Conservation (phyloP, 1,284 basidiomycete species). For the Boletus hoseneyae region DNA sequence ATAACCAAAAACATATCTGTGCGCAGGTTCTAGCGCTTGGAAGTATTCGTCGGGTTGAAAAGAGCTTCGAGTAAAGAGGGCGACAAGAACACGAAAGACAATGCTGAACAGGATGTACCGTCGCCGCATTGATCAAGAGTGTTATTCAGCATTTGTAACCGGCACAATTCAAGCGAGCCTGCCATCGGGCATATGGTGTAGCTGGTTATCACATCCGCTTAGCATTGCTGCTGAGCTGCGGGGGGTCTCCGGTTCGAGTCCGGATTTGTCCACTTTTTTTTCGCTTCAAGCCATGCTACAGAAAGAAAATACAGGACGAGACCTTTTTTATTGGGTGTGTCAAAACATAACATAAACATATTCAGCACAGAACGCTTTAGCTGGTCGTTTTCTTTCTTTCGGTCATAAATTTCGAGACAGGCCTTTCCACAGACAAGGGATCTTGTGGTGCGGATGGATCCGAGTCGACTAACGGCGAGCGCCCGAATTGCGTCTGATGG, state of each 20-base stretch:
- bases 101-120: conserved; percentile 35
- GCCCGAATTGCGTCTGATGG: conserved; percentile 25
- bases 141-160: not conserved
- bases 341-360: not conserved
- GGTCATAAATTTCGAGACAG: conserved; percentile 39
- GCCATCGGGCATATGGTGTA: conserved; percentile 38
- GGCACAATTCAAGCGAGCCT: not conserved
- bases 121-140: too few species aligned
- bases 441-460: conserved; percentile 23
- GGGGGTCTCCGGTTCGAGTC: conserved; percentile 43
- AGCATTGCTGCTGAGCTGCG: conserved; percentile 19
- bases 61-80: conserved; percentile 76
- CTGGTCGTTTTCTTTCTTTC: conserved; percentile 4
- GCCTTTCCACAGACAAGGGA: conserved; percentile 35
- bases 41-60: conserved; percentile 99
- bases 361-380: not conserved
- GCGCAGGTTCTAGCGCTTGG: conserved; percentile 92
- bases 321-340: too few species aligned
- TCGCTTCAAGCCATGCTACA: not conserved
- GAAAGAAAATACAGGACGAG: too few species aligned
- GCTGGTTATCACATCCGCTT: conserved; percentile 40
- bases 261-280: conserved; percentile 36
- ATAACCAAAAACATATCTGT: conserved; percentile 85
- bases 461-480: conserved; percentile 41
- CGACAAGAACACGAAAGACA: conserved; percentile 52